Evolutionary conservation across 2,329 filamentous ascomycete genomes (phyloP).

Genomic region (Graphilbum fragrans): DNA sequence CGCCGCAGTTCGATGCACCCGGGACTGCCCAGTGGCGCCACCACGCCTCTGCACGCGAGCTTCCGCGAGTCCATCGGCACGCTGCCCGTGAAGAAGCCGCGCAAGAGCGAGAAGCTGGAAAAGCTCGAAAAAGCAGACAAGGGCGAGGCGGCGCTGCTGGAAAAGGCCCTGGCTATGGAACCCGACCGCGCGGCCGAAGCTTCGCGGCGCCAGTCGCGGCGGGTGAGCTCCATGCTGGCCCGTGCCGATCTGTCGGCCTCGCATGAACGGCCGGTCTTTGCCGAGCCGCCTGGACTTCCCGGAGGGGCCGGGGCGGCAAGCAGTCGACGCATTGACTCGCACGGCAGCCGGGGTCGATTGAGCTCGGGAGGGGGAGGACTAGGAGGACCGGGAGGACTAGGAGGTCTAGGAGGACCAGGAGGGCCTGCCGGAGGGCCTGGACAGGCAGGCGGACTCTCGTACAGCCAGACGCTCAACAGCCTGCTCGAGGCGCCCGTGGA

Average conservation of each 20-base stretch:
- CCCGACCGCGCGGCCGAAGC: slow-evolving; percentile 47
- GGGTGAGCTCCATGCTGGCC: slow-evolving; percentile 84
- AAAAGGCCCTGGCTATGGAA: slow-evolving; percentile 60
- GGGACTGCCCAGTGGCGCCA: slow-evolving; percentile 58
- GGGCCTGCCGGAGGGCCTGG: too few relatives aligned
- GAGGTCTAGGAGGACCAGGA: too few relatives aligned
- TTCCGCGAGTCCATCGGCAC: slow-evolving; percentile 66
- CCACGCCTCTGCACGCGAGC: slow-evolving; percentile 61
- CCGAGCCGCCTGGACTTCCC: slow-evolving; percentile 43
- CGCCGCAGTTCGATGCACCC: slow-evolving; percentile 55
- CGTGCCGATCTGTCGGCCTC: slow-evolving; percentile 77
- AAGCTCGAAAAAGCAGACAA: slow-evolving; percentile 39
- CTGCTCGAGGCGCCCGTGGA: slow-evolving; percentile 59
- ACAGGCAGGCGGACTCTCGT: too few relatives aligned
- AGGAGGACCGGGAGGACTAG: too few relatives aligned
- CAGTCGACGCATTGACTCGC: slow-evolving; percentile 58
- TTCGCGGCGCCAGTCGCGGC: slow-evolving; percentile 51
- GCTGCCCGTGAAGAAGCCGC: slow-evolving; percentile 37
- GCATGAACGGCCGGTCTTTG: slow-evolving; percentile 69
- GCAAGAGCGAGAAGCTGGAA: slow-evolving; percentile 37
- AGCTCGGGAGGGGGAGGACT: slow-evolving; percentile 38
- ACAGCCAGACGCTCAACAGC: slow-evolving; percentile 41
- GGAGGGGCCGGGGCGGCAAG: slow-evolving; percentile 15
- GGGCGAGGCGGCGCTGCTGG: slow-evolving; percentile 26
- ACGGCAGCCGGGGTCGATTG: slow-evolving; percentile 52